Percentiles rank a stretch among this genome's conserved stretches.
Conservation (phyloP, 257 asterid genomes). For the Eustoma russellianum region DNA sequence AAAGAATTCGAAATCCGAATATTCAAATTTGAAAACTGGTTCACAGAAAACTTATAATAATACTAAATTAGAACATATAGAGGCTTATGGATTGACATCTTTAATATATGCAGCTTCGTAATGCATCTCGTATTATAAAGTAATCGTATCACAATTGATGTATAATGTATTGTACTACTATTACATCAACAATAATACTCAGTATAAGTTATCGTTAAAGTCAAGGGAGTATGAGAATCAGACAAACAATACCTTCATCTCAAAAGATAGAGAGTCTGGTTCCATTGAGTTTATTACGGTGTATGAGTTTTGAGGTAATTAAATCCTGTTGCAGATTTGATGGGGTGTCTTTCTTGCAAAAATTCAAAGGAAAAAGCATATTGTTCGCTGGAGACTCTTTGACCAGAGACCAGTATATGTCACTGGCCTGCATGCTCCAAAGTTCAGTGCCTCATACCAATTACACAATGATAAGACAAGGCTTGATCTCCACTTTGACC, state of each 20-base stretch:
- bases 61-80: too few relatives aligned
- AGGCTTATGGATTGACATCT: too few relatives aligned
- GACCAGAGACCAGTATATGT: slow-evolving; percentile 17
- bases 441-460: slow-evolving; percentile 9
- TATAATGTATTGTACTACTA: too few relatives aligned
- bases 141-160: too few relatives aligned
- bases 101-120: too few relatives aligned
- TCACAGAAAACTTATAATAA: too few relatives aligned
- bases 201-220: too few relatives aligned
- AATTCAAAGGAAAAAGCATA: slow-evolving; percentile 15
- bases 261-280: too few relatives aligned
- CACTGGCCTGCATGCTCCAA: slow-evolving; percentile 20
- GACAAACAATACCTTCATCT: too few relatives aligned
- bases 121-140: neutral
- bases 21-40: too few relatives aligned
- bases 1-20: too few relatives aligned
- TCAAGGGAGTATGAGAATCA: neutral
- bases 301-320: neutral
- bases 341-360: slow-evolving; percentile 13
- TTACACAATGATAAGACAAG: slow-evolving; percentile 4
- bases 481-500: slow-evolving; percentile 7
- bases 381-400: slow-evolving; percentile 32
- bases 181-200: too few relatives aligned
- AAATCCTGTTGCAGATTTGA: slow-evolving; percentile 6
- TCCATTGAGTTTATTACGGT: neutral